Conservation (phyloP, 169 alveolate genomes). For the Eimeria maxima region DNA sequence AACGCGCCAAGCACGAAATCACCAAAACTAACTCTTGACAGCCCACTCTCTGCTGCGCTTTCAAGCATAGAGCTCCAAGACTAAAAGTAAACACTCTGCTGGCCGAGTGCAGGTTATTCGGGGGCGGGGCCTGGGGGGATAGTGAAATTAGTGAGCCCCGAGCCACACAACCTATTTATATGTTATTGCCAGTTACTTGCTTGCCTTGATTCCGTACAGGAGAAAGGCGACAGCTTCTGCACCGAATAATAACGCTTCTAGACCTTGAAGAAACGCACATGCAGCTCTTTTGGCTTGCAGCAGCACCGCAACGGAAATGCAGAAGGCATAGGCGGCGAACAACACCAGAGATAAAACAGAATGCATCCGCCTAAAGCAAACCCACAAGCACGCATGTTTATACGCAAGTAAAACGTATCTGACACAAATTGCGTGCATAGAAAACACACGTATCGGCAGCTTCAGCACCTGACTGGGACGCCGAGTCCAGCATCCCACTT, state of each 20-base stretch:
- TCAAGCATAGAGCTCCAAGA: neutral
- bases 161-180: neutral
- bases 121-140: neutral
- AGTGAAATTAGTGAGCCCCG: neutral
- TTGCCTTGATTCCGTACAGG: constrained; percentile 76
- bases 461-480: neutral
- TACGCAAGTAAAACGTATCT: too few relatives aligned
- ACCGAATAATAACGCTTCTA: constrained; percentile 65
- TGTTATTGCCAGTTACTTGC: neutral
- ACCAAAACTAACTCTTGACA: neutral
- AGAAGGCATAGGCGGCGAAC: constrained; percentile 50
- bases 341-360: constrained; percentile 57
- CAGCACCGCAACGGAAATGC: constrained; percentile 70
- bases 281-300: constrained; percentile 82
- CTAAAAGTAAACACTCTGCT: neutral
- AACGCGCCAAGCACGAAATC: neutral
- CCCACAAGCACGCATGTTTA: neutral
- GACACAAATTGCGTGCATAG: neutral
- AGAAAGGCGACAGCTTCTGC: constrained; percentile 76
- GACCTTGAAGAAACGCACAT: constrained; percentile 49
- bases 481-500: too few relatives aligned
- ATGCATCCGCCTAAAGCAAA: constrained; percentile 34
- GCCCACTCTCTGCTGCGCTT: neutral
- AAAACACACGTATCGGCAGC: neutral
- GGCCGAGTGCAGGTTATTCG: neutral